Conservation (phyloP, 371 early-diverging fungal genomes). For the Rhizopus microsporus region DNA sequence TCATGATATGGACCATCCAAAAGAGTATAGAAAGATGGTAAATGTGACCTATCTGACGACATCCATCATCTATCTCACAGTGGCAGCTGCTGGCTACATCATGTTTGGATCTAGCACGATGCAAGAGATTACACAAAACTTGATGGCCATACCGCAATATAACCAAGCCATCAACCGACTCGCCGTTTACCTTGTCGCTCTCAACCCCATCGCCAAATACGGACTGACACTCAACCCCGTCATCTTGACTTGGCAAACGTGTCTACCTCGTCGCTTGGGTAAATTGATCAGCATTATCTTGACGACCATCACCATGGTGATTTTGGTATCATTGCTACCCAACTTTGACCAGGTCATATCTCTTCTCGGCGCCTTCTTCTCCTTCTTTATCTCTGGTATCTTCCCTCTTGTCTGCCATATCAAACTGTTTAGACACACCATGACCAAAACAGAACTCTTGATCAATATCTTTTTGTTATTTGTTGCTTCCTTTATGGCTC, state of each 20-base stretch:
- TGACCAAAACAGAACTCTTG: slow-evolving; percentile 20
- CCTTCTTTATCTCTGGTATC: slow-evolving; percentile 61
- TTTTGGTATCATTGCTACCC: slow-evolving; percentile 57
- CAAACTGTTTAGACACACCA: slow-evolving; percentile 32
- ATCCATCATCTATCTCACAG: slow-evolving; percentile 39
- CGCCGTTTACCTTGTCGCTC: slow-evolving; percentile 61
- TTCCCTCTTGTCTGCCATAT: slow-evolving; percentile 61
- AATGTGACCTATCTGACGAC: slow-evolving; percentile 46
- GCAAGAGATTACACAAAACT: slow-evolving; percentile 76
- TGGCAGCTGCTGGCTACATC: slow-evolving; percentile 61
- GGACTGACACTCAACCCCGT: slow-evolving; percentile 69
- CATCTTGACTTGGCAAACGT: slow-evolving; percentile 54
- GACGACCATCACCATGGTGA: slow-evolving; percentile 28
- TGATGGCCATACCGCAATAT: slow-evolving; percentile 59
- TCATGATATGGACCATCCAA: slow-evolving; percentile 52
- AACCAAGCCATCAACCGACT: slow-evolving; percentile 54
- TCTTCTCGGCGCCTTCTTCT: slow-evolving; percentile 66
- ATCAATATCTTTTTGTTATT: slow-evolving; percentile 17
- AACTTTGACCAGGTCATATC: slow-evolving; percentile 71
- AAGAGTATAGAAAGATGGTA: slow-evolving; percentile 42
- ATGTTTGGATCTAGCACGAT: slow-evolving; percentile 76
- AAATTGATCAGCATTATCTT: slow-evolving; percentile 36
- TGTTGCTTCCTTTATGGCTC: slow-evolving; percentile 29
- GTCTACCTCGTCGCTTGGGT: slow-evolving; percentile 28
- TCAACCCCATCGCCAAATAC: slow-evolving; percentile 76